phyloP scores from a whole-genome alignment of 306 rosid species.

The Cicer cuneatum region DNA sequence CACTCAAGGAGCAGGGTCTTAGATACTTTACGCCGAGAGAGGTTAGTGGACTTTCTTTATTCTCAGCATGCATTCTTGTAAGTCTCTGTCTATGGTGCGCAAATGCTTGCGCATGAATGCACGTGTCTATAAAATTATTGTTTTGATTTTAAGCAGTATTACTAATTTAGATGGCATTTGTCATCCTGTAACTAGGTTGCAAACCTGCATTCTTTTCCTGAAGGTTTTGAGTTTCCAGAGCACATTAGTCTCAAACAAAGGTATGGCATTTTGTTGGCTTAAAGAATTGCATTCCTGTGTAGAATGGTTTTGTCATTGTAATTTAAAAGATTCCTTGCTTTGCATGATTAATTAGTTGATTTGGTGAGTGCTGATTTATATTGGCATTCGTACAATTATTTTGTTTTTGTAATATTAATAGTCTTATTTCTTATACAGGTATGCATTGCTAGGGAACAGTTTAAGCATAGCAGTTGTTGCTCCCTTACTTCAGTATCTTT shows the following conservation, averaged over 20 bases:
- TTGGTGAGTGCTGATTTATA: slow-evolving; percentile 5
- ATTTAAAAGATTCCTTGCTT: slow-evolving; percentile 4
- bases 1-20: slow-evolving; percentile 76
- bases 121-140: background rate
- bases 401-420: background rate
- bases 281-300: background rate
- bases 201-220: slow-evolving; percentile 84
- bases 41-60: slow-evolving; percentile 57
- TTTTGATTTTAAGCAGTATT: slow-evolving; percentile 36
- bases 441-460: slow-evolving; percentile 90
- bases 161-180: slow-evolving; percentile 36
- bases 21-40: slow-evolving; percentile 89
- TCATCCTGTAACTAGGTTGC: slow-evolving; percentile 66
- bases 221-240: slow-evolving; percentile 77
- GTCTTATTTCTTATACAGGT: slow-evolving; percentile 57
- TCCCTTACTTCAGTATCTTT: slow-evolving; percentile 75
- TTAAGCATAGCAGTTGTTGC: slow-evolving; percentile 87
- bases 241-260: slow-evolving; percentile 83
- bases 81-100: background rate
- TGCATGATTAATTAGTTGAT: background rate
- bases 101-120: slow-evolving; percentile 13
- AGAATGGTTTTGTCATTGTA: slow-evolving; percentile 2
- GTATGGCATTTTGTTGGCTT: slow-evolving; percentile 48
- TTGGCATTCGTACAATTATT: slow-evolving; percentile 4
- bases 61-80: slow-evolving; percentile 23